Evolutionary conservation across 805 yeast genomes (phyloP).

Genomic region (Tetrapisispora phaffii): DNA sequence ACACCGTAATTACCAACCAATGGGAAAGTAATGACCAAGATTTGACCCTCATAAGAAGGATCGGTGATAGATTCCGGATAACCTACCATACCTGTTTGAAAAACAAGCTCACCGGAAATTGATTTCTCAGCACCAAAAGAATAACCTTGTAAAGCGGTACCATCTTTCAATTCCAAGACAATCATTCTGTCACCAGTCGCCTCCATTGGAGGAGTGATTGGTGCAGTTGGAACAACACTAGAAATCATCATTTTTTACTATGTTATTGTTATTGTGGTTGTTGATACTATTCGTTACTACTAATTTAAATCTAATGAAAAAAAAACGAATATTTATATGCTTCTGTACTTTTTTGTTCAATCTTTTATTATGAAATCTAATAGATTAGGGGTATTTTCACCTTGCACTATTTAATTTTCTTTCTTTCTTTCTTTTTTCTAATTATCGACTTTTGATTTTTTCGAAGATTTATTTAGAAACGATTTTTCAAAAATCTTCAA

Average conservation of each 20-base stretch:
- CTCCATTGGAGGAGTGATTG: constrained; percentile 85
- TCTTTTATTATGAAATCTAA: background rate
- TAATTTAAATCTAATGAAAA: no score
- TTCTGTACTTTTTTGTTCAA: background rate
- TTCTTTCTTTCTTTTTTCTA: no score
- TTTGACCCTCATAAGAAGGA: constrained; percentile 97
- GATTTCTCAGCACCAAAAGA: constrained; percentile 90
- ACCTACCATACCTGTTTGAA: constrained; percentile 99
- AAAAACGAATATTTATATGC: no score
- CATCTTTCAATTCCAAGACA: constrained; percentile 84
- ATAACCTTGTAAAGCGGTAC: constrained; percentile 81
- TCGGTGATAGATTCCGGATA: constrained; percentile 97
- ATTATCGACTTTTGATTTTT: no score
- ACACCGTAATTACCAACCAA: constrained; percentile 98
- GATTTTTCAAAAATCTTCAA: no score
- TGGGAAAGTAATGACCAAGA: constrained; percentile 91
- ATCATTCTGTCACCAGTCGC: constrained; percentile 72
- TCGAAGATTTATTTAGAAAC: no score
- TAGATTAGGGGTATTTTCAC: no score
- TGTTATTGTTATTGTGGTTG: background rate
- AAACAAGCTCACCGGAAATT: constrained; percentile 93
- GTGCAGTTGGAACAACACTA: constrained; percentile 49
- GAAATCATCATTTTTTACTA: constrained; percentile 25
- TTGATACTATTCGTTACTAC: no score
- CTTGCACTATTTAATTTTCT: no score